A percentile compares a stretch with the other conserved stretches of the same genome.
These are phyloP conservation scores for Euphorbia lathyris DNA, from an alignment of 345 rosid species.

Conservation along the genomic window DNA sequence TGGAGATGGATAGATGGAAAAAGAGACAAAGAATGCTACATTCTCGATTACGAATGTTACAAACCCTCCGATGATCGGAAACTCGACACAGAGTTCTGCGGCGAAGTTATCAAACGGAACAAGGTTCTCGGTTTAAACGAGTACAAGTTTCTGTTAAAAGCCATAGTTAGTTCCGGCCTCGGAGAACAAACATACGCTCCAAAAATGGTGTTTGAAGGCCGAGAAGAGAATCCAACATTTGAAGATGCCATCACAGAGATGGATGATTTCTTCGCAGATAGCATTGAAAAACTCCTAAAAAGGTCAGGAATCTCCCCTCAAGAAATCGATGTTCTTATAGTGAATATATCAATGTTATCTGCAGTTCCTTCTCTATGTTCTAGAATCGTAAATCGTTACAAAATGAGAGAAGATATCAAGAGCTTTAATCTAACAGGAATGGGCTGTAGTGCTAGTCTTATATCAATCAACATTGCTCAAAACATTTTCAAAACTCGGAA, in stretches of 20 bases:
- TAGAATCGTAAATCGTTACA: constrained; percentile 67
- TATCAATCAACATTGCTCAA: constrained; percentile 64
- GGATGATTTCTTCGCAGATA: constrained; percentile 76
- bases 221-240: constrained; percentile 52
- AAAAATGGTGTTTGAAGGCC: constrained; percentile 33
- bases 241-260: constrained; percentile 66
- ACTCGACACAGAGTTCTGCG: constrained; percentile 35
- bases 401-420: constrained; percentile 70
- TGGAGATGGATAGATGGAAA: constrained; percentile 26
- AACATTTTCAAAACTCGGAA: constrained; percentile 52
- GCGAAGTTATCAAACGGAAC: constrained; percentile 38
- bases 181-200: constrained; percentile 50
- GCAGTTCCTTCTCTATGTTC: constrained; percentile 56
- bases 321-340: constrained; percentile 72
- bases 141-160: constrained; percentile 47
- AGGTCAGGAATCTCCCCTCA: constrained; percentile 60
- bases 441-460: constrained; percentile 92
- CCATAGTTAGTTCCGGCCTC: constrained; percentile 47
- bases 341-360: constrained; percentile 77
- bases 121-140: constrained; percentile 40
- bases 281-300: constrained; percentile 52
- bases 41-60: constrained; percentile 43
- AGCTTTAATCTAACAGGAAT: constrained; percentile 70
- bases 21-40: constrained; percentile 36
- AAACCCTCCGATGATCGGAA: constrained; percentile 42